Percentiles rank a stretch among this genome's conserved stretches.
Evolutionary conservation across 257 asterid species (phyloP).

Genomic region (Sherardia arvensis): DNA sequence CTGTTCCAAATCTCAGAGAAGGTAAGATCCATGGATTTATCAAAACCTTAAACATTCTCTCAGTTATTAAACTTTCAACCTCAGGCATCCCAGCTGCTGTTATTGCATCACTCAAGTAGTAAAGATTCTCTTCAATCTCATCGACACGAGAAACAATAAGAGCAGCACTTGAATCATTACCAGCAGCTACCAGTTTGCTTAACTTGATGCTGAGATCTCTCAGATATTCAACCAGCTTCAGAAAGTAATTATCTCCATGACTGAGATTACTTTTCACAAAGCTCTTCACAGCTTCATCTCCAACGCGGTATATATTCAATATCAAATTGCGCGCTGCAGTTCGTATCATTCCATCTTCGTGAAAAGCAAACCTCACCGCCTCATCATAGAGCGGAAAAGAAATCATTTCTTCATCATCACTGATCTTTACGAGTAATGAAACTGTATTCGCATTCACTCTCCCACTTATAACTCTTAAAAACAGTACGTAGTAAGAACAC

Average conservation of each 20-base stretch:
- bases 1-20: conserved; percentile 53
- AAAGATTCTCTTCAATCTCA: conserved; percentile 95
- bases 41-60: conserved; percentile 62
- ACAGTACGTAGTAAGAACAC: not conserved
- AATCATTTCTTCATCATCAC: conserved; percentile 19
- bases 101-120: conserved; percentile 84
- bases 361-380: conserved; percentile 89
- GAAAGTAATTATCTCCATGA: conserved; percentile 65
- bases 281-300: conserved; percentile 90
- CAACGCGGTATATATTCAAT: conserved; percentile 86
- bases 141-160: conserved; percentile 69
- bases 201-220: conserved; percentile 64
- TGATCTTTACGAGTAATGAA: not conserved
- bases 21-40: conserved; percentile 81
- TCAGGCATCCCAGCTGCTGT: conserved; percentile 93
- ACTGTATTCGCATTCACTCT: not conserved
- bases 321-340: conserved; percentile 94
- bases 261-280: too few species aligned
- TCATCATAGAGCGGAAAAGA: conserved; percentile 93
- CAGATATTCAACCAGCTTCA: conserved; percentile 65
- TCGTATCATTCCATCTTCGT: conserved; percentile 97
- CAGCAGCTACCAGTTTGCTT: conserved; percentile 47
- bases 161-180: not conserved
- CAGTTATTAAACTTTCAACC: conserved; percentile 77
- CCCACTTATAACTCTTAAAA: not conserved